Evolutionary conservation across 345 rosid species (phyloP).

Genomic region (Salix dunnii): DNA sequence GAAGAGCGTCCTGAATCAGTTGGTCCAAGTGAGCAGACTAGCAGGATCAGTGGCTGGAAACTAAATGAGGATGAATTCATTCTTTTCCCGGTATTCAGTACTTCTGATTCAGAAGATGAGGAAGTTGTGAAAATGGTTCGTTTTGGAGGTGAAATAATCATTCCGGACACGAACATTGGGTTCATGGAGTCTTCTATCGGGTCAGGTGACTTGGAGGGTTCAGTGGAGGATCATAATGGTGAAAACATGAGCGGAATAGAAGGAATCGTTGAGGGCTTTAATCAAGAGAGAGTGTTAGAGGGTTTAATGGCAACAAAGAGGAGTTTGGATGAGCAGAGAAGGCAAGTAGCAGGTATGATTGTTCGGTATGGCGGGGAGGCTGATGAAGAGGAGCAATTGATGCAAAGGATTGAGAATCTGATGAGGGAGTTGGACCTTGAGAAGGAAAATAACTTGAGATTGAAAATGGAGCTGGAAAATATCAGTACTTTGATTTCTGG

Average conservation of each 20-base stretch:
- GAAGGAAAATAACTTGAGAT: conserved; percentile 38
- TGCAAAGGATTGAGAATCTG: conserved; percentile 42
- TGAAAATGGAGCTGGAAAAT: conserved; percentile 45
- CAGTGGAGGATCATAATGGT: neutral
- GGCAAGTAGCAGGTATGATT: conserved; percentile 44
- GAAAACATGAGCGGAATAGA: neutral
- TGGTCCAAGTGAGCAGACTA: conserved; percentile 33
- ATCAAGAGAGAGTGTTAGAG: conserved; percentile 38
- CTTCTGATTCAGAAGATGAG: conserved; percentile 19
- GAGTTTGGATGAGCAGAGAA: conserved; percentile 73
- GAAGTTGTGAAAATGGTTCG: conserved; percentile 22
- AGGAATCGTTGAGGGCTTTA: conserved; percentile 12
- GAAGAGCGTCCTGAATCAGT: neutral
- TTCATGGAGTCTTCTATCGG: neutral
- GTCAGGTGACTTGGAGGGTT: neutral
- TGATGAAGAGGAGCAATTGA: neutral
- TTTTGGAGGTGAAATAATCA: conserved; percentile 31
- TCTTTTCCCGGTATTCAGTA: conserved; percentile 71
- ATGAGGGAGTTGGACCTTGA: conserved; percentile 49
- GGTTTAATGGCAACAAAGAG: conserved; percentile 40
- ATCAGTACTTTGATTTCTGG: conserved; percentile 31
- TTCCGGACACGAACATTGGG: conserved; percentile 11
- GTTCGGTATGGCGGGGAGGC: conserved; percentile 51
- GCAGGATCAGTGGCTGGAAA: conserved; percentile 94
- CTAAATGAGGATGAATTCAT: conserved; percentile 65